phyloP scores from a whole-genome alignment of 2,329 filamentous ascomycete genomes.

The Colletotrichum orbiculare region DNA sequence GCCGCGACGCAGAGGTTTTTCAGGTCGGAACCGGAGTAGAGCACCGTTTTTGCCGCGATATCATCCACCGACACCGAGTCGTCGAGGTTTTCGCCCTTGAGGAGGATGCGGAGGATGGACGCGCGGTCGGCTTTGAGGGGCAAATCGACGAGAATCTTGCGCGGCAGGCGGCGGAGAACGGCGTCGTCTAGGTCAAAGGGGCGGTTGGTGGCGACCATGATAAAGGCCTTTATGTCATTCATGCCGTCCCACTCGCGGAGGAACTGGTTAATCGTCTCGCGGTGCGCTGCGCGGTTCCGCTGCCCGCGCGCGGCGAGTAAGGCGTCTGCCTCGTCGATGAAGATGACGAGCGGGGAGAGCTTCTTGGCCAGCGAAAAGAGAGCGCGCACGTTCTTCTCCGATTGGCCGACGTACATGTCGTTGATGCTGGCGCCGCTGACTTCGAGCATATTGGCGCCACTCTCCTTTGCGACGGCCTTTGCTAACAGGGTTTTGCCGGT shows the following conservation, averaged over 20 bases:
- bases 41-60: conserved; percentile 74
- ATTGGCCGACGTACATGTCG: conserved; percentile 95
- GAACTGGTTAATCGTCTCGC: conserved; percentile 97
- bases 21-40: conserved; percentile 85
- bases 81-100: conserved; percentile 74
- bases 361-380: conserved; percentile 94
- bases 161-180: conserved; percentile 79
- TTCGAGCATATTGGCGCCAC: conserved; percentile 81
- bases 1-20: conserved; percentile 86
- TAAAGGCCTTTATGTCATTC: conserved; percentile 83
- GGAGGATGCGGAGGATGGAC: conserved; percentile 77
- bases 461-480: conserved; percentile 76
- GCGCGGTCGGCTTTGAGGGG: conserved; percentile 74
- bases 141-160: conserved; percentile 79
- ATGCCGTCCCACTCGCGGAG: conserved; percentile 97
- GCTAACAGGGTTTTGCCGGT: conserved; percentile 79
- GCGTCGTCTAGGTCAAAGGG: conserved; percentile 95
- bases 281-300: conserved; percentile 75
- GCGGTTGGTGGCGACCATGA: conserved; percentile 97
- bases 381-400: conserved; percentile 94
- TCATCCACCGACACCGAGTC: conserved; percentile 68
- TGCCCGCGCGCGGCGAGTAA: conserved; percentile 83
- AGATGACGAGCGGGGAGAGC: conserved; percentile 90
- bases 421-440: conserved; percentile 92
- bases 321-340: conserved; percentile 96